Percentiles rank a stretch among this genome's conserved stretches.
phyloP scores from a whole-genome alignment of 495 filamentous ascomycete species.

The Aspergillus campestris region DNA sequence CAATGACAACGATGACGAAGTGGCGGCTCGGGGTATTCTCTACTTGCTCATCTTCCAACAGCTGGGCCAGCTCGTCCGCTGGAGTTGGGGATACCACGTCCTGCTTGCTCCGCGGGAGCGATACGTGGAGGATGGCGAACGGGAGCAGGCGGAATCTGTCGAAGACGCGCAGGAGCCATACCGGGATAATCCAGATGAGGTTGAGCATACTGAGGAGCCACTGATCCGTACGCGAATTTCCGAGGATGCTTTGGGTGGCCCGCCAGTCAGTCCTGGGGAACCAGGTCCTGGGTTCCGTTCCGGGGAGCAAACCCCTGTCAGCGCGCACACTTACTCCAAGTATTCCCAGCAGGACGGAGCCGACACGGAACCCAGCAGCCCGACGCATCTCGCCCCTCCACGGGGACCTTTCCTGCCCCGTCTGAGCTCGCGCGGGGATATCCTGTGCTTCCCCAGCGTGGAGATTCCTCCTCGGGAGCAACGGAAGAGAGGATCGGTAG shows the following conservation, averaged over 20 bases:
- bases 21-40: conserved; percentile 85
- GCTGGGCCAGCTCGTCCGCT: conserved; percentile 86
- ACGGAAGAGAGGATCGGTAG: conserved; percentile 13
- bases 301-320: conserved; percentile 35
- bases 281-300: conserved; percentile 24
- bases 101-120: conserved; percentile 68
- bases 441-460: conserved; percentile 37
- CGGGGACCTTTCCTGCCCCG: conserved; percentile 34
- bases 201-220: conserved; percentile 32
- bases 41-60: conserved; percentile 98
- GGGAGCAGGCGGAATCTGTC: conserved; percentile 41
- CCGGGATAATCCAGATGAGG: conserved; percentile 48
- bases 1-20: conserved; percentile 90
- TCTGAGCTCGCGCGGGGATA: conserved; percentile 29
- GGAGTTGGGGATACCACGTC: conserved; percentile 97
- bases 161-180: conserved; percentile 62
- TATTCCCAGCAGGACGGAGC: conserved; percentile 17
- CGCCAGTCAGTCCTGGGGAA: conserved; percentile 6
- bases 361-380: conserved; percentile 16
- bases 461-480: conserved; percentile 21
- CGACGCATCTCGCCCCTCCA: conserved; percentile 24
- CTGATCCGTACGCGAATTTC: conserved; percentile 28
- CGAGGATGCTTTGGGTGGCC: conserved; percentile 13
- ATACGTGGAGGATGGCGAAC: conserved; percentile 53
- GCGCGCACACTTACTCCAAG: conserved; percentile 26